Evolutionary conservation across 106 monocot species (phyloP), one percentile per base, ranked within the genome.

Genomic region (Phalaenopsis aphrodite): DNA sequence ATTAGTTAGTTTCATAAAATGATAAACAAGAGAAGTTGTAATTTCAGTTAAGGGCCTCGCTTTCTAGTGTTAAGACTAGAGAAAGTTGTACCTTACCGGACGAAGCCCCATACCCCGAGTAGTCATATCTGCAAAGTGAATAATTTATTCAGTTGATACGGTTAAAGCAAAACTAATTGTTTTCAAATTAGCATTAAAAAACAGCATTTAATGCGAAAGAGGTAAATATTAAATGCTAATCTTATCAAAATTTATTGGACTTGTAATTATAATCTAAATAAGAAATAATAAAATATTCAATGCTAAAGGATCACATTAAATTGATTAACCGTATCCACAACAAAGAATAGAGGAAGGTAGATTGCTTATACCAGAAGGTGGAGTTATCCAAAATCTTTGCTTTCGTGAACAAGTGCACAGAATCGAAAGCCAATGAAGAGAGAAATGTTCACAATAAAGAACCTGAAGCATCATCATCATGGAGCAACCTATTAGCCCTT

Each of bases 81-180:
- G 42, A 81, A 69, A 48, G 71, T 46, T 77, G 16, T 83, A 92
- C 91, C 91, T 94, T 89, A 75, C 93, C 93, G 52, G 82, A 87
- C 41, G 93, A 94, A 56, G 93, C 91, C 38, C 93, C 93, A 81
- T 94, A 94, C 36, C 93, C 93, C 41, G 93, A 89, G 72, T 94
- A 94, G 79, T 94, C 93, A 85, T 91, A 94, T 78, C 93, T 94
- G 85, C 80, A 82, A 10, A 81, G 76, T 36, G 43, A 0, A 84
- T 74, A 9, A 74, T 39, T 38, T 69, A 21, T 69, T 69, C 39
- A 37, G 38, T 14, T 69, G 21, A 64, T 45, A 64, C 14, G 23
- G 12, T 52, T 52, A 52, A 52, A 52, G 52, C 9, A 52, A 52
- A 52, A 52, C 52, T 52, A 61, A 61, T 61, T 4, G 21, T 0